Evolutionary conservation across 2,329 filamentous ascomycete species (phyloP).

Genomic region (Chalara sp.): DNA sequence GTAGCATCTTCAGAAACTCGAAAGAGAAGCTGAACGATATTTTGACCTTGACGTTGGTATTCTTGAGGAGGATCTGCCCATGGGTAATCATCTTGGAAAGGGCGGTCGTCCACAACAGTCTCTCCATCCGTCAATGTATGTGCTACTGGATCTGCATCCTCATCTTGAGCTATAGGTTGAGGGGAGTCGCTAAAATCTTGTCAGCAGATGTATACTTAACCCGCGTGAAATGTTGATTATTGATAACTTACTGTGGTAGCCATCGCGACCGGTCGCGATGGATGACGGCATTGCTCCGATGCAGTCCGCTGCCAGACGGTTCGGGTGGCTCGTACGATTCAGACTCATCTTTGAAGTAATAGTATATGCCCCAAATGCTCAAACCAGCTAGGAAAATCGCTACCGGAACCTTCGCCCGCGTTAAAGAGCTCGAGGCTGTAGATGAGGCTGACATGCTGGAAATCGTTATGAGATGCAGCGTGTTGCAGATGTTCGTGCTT

Average conservation of each 20-base stretch:
- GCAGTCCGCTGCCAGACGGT: constrained; percentile 34
- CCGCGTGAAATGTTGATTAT: too few relatives aligned
- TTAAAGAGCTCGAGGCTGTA: constrained; percentile 45
- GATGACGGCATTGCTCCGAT: constrained; percentile 57
- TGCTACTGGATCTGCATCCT: constrained; percentile 18
- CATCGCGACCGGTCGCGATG: constrained; percentile 34
- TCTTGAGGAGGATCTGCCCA: constrained; percentile 21
- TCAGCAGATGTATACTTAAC: too few relatives aligned
- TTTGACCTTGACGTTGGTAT: constrained; percentile 55
- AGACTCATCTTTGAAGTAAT: constrained; percentile 42
- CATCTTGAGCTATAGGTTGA: constrained; percentile 24
- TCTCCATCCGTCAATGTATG: constrained; percentile 24
- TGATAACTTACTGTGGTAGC: too few relatives aligned
- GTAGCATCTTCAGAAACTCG: constrained; percentile 92
- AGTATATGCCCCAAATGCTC: constrained; percentile 50
- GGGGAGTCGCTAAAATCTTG: too few relatives aligned
- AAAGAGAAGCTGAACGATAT: constrained; percentile 79
- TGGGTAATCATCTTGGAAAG: constrained; percentile 18
- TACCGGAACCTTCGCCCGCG: constrained; percentile 48
- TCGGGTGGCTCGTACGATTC: constrained; percentile 20
- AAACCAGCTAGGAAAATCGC: constrained; percentile 48
- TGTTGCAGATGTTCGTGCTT: too few relatives aligned
- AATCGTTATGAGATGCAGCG: too few relatives aligned
- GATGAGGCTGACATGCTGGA: constrained; percentile 31
- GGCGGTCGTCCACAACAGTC: constrained; percentile 24